A percentile compares a stretch with the other conserved stretches of the same genome.
Conservation (phyloP, 2,329 filamentous ascomycete genomes). For the Fusarium metavorans region DNA sequence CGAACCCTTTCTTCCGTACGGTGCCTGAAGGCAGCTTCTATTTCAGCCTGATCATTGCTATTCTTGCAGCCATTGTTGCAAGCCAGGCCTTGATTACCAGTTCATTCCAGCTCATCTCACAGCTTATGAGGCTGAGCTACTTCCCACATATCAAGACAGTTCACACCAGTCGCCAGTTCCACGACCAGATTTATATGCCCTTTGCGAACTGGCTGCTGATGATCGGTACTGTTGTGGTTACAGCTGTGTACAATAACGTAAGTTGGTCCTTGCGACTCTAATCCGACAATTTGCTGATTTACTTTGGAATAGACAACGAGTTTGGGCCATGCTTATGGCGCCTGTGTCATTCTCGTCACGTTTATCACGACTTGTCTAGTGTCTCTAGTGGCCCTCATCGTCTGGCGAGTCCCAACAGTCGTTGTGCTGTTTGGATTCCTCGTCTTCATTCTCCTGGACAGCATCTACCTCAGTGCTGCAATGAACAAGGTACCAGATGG, state of each 20-base stretch:
- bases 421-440: conserved; percentile 73
- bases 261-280: conserved; percentile 34
- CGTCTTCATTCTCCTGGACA: conserved; percentile 74
- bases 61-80: conserved; percentile 79
- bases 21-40: conserved; percentile 77
- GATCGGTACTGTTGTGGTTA: conserved; percentile 80
- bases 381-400: conserved; percentile 76
- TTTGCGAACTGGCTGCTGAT: conserved; percentile 82
- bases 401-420: conserved; percentile 74
- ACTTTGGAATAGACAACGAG: conserved; percentile 63
- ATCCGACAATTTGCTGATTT: conserved; percentile 39
- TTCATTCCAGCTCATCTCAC: conserved; percentile 76
- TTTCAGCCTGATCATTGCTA: conserved; percentile 74
- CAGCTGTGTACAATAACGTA: conserved; percentile 78
- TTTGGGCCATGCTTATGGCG: conserved; percentile 80
- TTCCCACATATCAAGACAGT: conserved; percentile 81
- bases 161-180: conserved; percentile 76
- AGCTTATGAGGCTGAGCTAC: conserved; percentile 78
- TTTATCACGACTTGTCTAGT: conserved; percentile 84
- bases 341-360: conserved; percentile 84
- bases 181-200: conserved; percentile 83
- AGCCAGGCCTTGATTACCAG: conserved; percentile 84
- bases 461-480: conserved; percentile 76
- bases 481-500: conserved; percentile 80
- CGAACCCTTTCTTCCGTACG: conserved; percentile 80